Evolutionary conservation across 2,329 filamentous ascomycete genomes (phyloP).

Genomic region (Colletotrichum sp.): DNA sequence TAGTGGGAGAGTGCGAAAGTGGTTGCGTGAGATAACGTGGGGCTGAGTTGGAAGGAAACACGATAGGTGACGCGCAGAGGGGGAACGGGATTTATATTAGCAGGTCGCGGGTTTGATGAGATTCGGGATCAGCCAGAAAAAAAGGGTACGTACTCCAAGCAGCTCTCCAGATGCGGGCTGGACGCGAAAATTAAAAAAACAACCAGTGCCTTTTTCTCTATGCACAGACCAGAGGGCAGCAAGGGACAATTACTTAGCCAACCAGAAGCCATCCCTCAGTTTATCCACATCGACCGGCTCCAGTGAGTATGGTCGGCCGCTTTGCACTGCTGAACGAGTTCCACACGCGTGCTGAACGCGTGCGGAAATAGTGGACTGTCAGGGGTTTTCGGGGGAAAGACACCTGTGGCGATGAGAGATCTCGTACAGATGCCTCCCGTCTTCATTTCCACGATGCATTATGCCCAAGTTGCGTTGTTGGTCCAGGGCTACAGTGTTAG

Average conservation of each 20-base stretch:
- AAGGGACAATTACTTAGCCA: neutral
- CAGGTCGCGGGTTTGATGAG: neutral
- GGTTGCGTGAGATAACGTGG: conserved; percentile 6
- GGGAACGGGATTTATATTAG: conserved; percentile 19
- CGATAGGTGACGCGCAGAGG: neutral
- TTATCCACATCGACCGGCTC: neutral
- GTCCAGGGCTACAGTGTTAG: neutral
- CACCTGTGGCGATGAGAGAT: neutral
- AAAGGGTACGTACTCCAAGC: neutral
- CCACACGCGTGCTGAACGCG: neutral
- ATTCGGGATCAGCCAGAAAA: conserved; percentile 21
- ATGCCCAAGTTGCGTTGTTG: neutral
- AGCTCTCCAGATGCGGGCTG: neutral
- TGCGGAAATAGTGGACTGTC: neutral
- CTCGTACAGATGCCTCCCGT: neutral
- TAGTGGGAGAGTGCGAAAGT: neutral
- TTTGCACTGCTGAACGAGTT: neutral
- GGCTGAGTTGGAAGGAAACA: neutral
- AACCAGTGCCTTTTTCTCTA: neutral
- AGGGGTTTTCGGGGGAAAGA: neutral
- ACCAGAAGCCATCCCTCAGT: neutral
- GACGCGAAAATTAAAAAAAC: neutral
- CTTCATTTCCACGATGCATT: neutral
- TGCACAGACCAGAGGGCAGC: neutral
- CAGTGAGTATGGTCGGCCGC: neutral